Conservation (phyloP, 768 basidiomycete genomes). For the Kwoniella shandongensis region DNA sequence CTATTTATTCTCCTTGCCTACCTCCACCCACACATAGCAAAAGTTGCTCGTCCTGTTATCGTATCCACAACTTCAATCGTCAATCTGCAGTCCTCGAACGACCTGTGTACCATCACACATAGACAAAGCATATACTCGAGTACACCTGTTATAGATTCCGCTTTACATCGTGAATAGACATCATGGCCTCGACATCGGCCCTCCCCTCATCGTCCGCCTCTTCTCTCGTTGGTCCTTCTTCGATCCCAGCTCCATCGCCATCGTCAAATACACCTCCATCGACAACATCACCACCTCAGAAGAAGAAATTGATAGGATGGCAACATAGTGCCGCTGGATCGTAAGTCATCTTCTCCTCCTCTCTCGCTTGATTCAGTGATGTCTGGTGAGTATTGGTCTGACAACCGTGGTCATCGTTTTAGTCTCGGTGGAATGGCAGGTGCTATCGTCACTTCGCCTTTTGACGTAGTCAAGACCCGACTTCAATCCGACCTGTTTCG, state of each 20-base stretch:
- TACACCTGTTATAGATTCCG: too few relatives aligned
- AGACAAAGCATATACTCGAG: too few relatives aligned
- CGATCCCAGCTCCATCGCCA: slow-evolving; percentile 66
- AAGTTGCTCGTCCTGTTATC: too few relatives aligned
- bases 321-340: slow-evolving; percentile 45
- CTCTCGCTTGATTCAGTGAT: neutral
- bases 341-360: slow-evolving; percentile 14
- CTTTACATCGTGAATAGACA: too few relatives aligned
- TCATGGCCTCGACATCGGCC: slow-evolving; percentile 9
- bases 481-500: slow-evolving; percentile 85
- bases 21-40: too few relatives aligned
- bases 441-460: slow-evolving; percentile 92
- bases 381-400: neutral
- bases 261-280: slow-evolving; percentile 31
- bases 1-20: too few relatives aligned
- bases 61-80: too few relatives aligned
- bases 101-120: too few relatives aligned
- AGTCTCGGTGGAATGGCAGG: slow-evolving; percentile 98
- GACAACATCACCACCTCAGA: slow-evolving; percentile 27
- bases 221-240: slow-evolving; percentile 22
- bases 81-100: too few relatives aligned
- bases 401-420: neutral
- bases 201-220: slow-evolving; percentile 9
- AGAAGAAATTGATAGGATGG: slow-evolving; percentile 42
- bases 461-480: slow-evolving; percentile 97